phyloP scores from a whole-genome alignment of 257 asterid species.

The Knoxia roxburghii region DNA sequence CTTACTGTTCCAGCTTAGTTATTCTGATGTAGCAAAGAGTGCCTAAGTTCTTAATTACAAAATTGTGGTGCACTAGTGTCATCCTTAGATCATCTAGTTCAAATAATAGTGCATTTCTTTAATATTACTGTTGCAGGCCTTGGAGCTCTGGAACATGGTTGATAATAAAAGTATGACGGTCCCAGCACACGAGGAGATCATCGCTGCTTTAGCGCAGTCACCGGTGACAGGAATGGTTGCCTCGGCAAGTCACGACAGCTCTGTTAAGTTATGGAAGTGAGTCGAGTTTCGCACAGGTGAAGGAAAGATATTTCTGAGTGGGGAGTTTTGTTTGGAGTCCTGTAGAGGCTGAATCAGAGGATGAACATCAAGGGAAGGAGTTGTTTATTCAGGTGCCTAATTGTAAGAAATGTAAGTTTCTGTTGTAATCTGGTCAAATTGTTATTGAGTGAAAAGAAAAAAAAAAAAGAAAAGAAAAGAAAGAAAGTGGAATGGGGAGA shows the following conservation, averaged over 20 bases:
- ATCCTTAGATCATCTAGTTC: neutral
- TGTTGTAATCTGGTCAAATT: neutral
- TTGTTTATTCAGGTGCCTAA: neutral
- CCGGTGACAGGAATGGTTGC: conserved; percentile 85
- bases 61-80: neutral
- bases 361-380: neutral
- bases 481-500: neutral
- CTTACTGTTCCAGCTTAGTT: too few species aligned
- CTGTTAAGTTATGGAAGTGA: conserved; percentile 91
- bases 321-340: too few species aligned
- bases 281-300: neutral
- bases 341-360: too few species aligned
- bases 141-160: conserved; percentile 92
- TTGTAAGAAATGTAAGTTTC: neutral
- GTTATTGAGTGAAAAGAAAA: neutral
- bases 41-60: too few species aligned
- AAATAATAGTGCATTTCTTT: neutral
- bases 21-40: too few species aligned
- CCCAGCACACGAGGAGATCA: conserved; percentile 69
- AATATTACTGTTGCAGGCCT: conserved; percentile 39
- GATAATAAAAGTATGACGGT: conserved; percentile 87
- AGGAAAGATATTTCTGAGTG: neutral
- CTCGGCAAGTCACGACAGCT: conserved; percentile 91
- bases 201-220: conserved; percentile 83
- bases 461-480: too few species aligned